Evolutionary conservation across 2,329 filamentous ascomycete species (phyloP), one percentile per base, ranked within the genome.

Genomic region (Alternaria rosae): DNA sequence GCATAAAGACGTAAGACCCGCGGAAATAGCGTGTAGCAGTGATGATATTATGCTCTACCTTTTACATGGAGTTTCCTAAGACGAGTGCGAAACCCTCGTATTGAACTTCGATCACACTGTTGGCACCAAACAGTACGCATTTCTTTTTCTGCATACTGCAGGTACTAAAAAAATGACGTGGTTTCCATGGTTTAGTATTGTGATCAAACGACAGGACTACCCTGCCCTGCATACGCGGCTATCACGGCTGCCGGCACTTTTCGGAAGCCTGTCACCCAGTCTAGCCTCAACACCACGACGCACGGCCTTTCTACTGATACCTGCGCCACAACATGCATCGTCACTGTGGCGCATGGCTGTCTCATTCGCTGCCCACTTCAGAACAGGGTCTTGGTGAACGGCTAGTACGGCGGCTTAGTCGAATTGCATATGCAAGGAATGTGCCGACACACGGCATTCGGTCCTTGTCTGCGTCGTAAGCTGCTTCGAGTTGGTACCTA

Each of bases 391-490:
- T 62, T 54, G 54, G 52, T 53, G 4, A 25, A 23, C 57, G 59
- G 58, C 35, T 59, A 23, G 12, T 26, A 45, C 58, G 64, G 64
- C 47, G 28, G 12, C 28, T 8, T 20, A 9, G 13, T 28, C 58
- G 21, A 64, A 64, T 66, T 11, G 8, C 7, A 44, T 54, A 20
- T 15, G 25, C 12, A 30, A 42, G 57, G 23, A 54, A 48, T 11
- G 21, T n/a, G 12, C 25, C 6, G 45, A 4, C 1, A 5, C 51
- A 41, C 45, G 47, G 43, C 30, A 21, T 17, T 32, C 41, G 23
- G 52, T 54, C 48, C 57, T 11, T 21, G n/a, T 17, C 3, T 38
- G 58, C 64, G 58, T 69, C 64, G 62, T 66, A 64, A 67, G 57
- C 35, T 51, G 17, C 21, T 41, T 6, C 2, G 35, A 38, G 32